These are phyloP conservation scores for Malus asiatica DNA, from an alignment of 306 rosid genomes.

Conservation along the genomic window DNA sequence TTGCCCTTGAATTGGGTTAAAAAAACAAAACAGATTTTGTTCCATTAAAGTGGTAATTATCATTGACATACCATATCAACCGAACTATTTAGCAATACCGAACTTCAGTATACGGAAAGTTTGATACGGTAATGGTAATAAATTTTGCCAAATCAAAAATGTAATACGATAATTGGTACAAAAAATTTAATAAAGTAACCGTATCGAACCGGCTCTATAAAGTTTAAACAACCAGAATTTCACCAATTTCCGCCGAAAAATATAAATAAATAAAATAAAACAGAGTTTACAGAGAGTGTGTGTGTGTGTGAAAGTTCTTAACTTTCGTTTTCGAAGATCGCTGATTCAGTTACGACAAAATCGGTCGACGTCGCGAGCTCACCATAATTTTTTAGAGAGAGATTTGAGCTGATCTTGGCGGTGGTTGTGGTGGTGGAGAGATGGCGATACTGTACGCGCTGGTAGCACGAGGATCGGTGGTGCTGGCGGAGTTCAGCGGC, in stretches of 20 bases:
- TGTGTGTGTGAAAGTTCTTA: background rate
- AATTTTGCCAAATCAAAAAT: too few species aligned
- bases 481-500: conserved; percentile 70
- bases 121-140: too few species aligned
- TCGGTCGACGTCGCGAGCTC: background rate
- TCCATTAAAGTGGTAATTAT: too few species aligned
- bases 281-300: background rate
- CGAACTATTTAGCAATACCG: rapidly evolving
- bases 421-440: background rate
- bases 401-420: background rate
- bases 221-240: background rate
- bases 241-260: background rate
- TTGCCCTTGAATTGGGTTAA: too few species aligned
- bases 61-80: too few species aligned
- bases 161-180: too few species aligned
- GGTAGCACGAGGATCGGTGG: conserved; percentile 90
- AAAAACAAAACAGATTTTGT: too few species aligned
- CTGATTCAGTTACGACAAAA: background rate
- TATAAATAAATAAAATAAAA: background rate
- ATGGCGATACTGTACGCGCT: conserved; percentile 86
- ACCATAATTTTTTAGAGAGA: background rate
- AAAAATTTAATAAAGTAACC: too few species aligned
- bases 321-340: background rate
- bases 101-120: too few species aligned
- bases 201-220: background rate